Conservation (phyloP, 1,139 yeast species). For the Suhomyces kunorum region DNA sequence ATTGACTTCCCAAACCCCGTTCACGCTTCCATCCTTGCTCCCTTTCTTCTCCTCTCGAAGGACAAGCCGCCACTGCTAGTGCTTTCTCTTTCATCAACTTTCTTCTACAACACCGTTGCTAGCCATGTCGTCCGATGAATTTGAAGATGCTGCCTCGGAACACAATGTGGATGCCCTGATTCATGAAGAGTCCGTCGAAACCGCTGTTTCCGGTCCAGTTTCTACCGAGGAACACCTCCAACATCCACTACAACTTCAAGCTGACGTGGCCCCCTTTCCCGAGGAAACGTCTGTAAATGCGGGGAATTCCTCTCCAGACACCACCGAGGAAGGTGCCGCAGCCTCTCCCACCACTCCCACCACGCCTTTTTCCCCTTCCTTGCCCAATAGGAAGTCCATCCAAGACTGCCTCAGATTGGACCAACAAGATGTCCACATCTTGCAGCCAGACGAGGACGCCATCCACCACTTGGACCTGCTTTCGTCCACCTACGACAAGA, state of each 20-base stretch:
- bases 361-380: conserved; percentile 10
- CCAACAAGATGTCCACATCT: conserved; percentile 24
- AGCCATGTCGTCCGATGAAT: conserved; percentile 21
- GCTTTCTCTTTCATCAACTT: no score
- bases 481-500: conserved; percentile 26
- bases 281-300: conserved; percentile 1
- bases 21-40: no score
- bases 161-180: not conserved
- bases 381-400: conserved; percentile 33
- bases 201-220: no score
- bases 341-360: conserved; percentile 2
- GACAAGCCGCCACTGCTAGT: not conserved
- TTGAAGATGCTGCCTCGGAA: conserved; percentile 23
- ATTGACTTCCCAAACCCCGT: no score
- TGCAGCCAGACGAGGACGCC: conserved; percentile 13
- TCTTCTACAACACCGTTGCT: not conserved
- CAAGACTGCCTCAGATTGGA: conserved; percentile 32
- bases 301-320: conserved; percentile 1
- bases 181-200: not conserved
- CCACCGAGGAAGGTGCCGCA: conserved; percentile 2
- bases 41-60: not conserved
- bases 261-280: conserved; percentile 1
- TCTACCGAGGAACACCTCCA: not conserved
- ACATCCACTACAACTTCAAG: not conserved
- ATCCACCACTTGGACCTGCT: conserved; percentile 19